Evolutionary conservation across 352 stramenopile genomes (phyloP), one percentile per base, ranked within the genome.

Genomic region (Plasmopara muralis): DNA sequence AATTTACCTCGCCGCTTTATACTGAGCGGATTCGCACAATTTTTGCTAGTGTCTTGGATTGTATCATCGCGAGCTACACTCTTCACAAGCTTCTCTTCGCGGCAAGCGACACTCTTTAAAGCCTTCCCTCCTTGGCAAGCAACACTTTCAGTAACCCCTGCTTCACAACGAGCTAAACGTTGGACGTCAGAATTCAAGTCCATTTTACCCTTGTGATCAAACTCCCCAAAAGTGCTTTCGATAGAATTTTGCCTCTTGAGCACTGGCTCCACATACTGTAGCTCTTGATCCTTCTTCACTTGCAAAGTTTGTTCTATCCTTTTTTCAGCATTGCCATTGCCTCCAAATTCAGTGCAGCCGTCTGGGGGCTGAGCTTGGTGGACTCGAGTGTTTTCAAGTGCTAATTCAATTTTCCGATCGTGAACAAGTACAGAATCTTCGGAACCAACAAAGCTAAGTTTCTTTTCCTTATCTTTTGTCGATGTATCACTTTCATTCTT

Each of bases 171-270:
- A 46, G 58, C 47, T 9, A 66, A 52, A 5, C 55, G 63, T 13
- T 74, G 60, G 1, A 53, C 49, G 28, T 80, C 71, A 33, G 77
- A 84, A 39, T 80, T 65, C 40, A 86, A 65, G 44, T 77, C 64
- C 15, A 61, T 64, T 5, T 57, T 40, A 4, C 48, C 45, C 13
- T 74, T 38, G 5, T 45, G 51, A 50, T 86, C 68, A 41, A 75
- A 70, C 4, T 71, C 61, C 2, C 42, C 51, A 37, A 88, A 86
- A 1, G 74, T 70, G 25, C 56, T 64, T 18, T 76, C 57, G 1
- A 88, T 51, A 0, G 66, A 77, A n/a, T 60, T 53, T 43, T 84
- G 62, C 1, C 64, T 53, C 1, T 57, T 42, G 38, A 85, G 55
- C 10, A 72, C 71, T 15, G 63, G 43, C 15, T 81, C 61, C 30